phyloP scores from a whole-genome alignment of 305 asterid species.

The Solanum aculeatissimum region DNA sequence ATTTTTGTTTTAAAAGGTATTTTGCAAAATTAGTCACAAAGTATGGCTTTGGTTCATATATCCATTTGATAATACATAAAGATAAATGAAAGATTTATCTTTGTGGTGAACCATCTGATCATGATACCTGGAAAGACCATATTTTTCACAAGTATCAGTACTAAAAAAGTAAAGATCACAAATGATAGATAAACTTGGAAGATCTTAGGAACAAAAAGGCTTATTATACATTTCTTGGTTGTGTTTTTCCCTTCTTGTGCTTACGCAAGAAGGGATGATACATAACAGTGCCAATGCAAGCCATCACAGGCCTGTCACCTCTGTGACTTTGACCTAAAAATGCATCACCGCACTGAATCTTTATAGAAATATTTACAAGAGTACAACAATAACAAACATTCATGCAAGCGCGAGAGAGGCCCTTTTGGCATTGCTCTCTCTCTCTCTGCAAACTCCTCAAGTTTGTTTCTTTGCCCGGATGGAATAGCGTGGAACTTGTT shows the following conservation, averaged over 20 bases:
- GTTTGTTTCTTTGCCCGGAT: conserved; percentile 6
- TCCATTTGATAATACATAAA: neutral
- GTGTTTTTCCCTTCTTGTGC: conserved; percentile 18
- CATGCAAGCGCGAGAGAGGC: conserved; percentile 36
- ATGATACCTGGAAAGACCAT: neutral
- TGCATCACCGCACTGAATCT: conserved; percentile 30
- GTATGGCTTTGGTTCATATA: neutral
- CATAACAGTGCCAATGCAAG: conserved; percentile 28
- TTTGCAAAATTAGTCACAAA: neutral
- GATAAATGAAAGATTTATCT: neutral
- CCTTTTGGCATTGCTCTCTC: conserved; percentile 44
- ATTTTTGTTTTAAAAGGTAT: no score
- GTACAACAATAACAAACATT: conserved; percentile 23
- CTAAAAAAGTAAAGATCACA: neutral
- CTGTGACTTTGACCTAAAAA: conserved; percentile 84
- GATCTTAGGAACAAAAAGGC: conserved; percentile 21
- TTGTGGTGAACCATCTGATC: neutral
- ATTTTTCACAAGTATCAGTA: neutral
- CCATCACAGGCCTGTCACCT: conserved; percentile 76
- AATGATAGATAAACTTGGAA: neutral
- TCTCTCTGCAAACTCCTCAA: conserved; percentile 31
- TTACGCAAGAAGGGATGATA: conserved; percentile 24
- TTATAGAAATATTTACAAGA: conserved; percentile 58
- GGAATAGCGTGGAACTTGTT: conserved; percentile 4
- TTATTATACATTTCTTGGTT: conserved; percentile 37